A percentile compares a stretch with the other conserved stretches of the same genome.
Evolutionary conservation across 345 rosid genomes (phyloP).

Genomic region (Raphanus raphanistrum): DNA sequence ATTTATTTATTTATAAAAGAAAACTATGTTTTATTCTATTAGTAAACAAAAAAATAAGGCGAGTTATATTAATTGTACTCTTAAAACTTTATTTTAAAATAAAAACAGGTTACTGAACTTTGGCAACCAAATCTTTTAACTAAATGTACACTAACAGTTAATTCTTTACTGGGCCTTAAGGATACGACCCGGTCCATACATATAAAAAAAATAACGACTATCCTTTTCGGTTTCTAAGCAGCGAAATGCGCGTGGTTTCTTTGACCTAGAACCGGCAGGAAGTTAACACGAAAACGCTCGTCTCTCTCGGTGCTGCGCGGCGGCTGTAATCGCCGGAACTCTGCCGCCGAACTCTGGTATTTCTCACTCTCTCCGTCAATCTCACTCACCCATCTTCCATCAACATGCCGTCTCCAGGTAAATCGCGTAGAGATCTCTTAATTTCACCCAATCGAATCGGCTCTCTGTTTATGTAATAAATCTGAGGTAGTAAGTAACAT

Average conservation of each 20-base stretch:
- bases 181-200: slow-evolving; percentile 14
- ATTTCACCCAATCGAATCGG: slow-evolving; percentile 7
- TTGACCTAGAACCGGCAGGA: slow-evolving; percentile 48
- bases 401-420: slow-evolving; percentile 42
- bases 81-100: too few species aligned
- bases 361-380: neutral
- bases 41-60: too few species aligned
- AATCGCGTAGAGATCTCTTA: neutral
- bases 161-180: neutral
- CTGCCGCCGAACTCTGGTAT: neutral
- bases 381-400: neutral
- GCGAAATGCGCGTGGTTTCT: slow-evolving; percentile 49
- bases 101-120: neutral
- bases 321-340: slow-evolving; percentile 36
- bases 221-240: slow-evolving; percentile 39
- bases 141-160: neutral
- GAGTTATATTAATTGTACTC: too few species aligned
- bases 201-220: slow-evolving; percentile 11
- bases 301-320: slow-evolving; percentile 35
- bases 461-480: neutral
- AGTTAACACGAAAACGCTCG: slow-evolving; percentile 42
- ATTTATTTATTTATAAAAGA: too few species aligned
- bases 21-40: too few species aligned
- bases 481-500: neutral
- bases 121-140: neutral